Evolutionary conservation across 805 yeast genomes (phyloP), one percentile per base, ranked within the genome.

Genomic region (Pichia cephalocereana): DNA sequence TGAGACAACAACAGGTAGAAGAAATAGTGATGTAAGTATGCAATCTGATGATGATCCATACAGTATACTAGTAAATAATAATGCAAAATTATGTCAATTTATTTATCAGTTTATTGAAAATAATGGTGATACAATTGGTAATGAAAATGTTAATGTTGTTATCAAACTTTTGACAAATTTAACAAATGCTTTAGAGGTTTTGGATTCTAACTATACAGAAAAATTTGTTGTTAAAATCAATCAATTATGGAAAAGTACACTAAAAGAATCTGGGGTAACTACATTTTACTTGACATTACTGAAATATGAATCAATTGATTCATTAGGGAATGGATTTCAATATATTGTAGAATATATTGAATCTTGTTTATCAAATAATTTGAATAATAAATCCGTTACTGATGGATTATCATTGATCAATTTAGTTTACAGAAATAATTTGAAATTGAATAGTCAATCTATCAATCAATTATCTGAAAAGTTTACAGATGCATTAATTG

Each of bases 11-110:
- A 34, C 42, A 3, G 38, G 32, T 12, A 53, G 65, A 38, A 46
- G 65, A 12, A 57, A 57, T 14, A 70, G 77, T 4, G 76, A 71
- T 54, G 68, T 69, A 12, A 67, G 72, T 28, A 69, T 73, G 65
- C 54, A 49, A 42, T 48, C 53, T 6, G 63, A 57, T 17, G 63
- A 55, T 37, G 69, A 66, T 46, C 70, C 70, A 8, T 47, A 51
- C 14, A 52, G 50, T 2, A 40, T 48, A 5, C 47, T 67, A 19
- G 26, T 42, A 3, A 42, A 19, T 3, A 49, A 52, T 14, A 26
- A 47, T 6, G 40, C 44, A 1, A n/a, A 38, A 15, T 45, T 64
- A 10, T 61, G 63, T 43, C 54, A 54, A 6, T 28, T 44, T 58
- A 31, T 40, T 60, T 27, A 18, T 18, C 8, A 27, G 5, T 43